Evolutionary conservation across 176 grass and related monocot genomes (phyloP).

Genomic region (Hordeum vulgare): DNA sequence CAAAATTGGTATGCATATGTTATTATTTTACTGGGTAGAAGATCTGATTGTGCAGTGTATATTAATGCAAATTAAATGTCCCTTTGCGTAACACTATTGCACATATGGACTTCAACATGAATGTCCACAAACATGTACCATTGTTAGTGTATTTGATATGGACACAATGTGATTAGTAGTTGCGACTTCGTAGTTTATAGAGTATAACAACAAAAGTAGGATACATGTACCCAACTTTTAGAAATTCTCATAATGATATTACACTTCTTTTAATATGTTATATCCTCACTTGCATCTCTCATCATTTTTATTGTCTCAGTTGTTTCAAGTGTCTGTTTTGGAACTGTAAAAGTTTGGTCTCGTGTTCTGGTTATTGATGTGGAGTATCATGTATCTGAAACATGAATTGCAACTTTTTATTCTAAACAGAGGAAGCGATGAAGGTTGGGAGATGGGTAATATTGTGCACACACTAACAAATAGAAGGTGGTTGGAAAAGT

Average conservation of each 20-base stretch:
- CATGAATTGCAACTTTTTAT: neutral
- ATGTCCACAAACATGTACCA: neutral
- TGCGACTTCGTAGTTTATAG: neutral
- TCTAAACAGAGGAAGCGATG: slow-evolving; percentile 50
- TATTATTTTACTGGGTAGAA: neutral
- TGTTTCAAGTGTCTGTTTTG: slow-evolving; percentile 7
- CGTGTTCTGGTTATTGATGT: neutral
- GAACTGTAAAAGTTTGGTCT: neutral
- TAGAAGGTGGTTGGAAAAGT: slow-evolving; percentile 92
- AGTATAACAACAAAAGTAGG: neutral
- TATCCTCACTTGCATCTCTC: neutral
- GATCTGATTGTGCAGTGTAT: neutral
- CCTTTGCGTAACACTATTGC: neutral
- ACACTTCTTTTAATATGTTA: neutral
- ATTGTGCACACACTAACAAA: slow-evolving; percentile 93
- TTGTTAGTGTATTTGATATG: neutral
- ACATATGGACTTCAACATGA: neutral
- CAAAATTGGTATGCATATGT: neutral
- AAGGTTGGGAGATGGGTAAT: slow-evolving; percentile 84
- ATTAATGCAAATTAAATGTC: neutral
- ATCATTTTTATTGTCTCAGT: neutral
- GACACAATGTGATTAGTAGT: neutral
- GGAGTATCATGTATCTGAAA: neutral
- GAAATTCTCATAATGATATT: neutral
- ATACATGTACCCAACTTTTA: neutral